A percentile compares a stretch with the other conserved stretches of the same genome.
Evolutionary conservation across 768 basidiomycete species (phyloP).

Genomic region (Collybia nuda): DNA sequence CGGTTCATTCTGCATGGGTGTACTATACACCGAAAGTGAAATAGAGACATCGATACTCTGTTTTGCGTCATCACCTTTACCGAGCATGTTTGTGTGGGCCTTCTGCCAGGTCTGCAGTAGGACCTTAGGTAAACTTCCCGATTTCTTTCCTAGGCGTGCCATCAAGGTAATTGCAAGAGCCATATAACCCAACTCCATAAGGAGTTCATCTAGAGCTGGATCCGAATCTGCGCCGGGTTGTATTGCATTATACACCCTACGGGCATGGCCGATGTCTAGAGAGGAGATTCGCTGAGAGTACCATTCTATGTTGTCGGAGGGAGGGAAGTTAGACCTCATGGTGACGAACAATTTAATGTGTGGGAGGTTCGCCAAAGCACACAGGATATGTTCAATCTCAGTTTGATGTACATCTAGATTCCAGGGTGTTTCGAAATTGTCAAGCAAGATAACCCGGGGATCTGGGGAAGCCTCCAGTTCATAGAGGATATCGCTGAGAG

Average conservation of each 20-base stretch:
- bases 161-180: conserved; percentile 33
- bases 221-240: conserved; percentile 16
- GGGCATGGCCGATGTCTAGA: conserved; percentile 16
- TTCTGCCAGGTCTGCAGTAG: conserved; percentile 4
- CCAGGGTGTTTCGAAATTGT: conserved; percentile 43
- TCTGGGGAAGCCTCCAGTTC: conserved; percentile 19
- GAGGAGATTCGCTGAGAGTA: conserved; percentile 9
- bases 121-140: not conserved
- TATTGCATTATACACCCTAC: conserved; percentile 16
- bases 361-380: conserved; percentile 4
- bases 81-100: conserved; percentile 2
- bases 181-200: conserved; percentile 23
- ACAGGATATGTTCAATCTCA: conserved; percentile 20
- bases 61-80: conserved; percentile 3
- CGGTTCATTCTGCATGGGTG: conserved; percentile 3
- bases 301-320: conserved; percentile 26
- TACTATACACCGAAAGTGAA: conserved; percentile 6
- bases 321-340: conserved; percentile 27
- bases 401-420: conserved; percentile 19
- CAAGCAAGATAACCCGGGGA: conserved; percentile 30
- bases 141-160: conserved; percentile 18
- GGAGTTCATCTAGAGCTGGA: conserved; percentile 18
- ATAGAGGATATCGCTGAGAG: conserved; percentile 15
- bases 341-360: conserved; percentile 22
- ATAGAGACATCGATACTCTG: conserved; percentile 9